Evolutionary conservation across 169 alveolate genomes (phyloP), one percentile per base, ranked within the genome.

Genomic region (Plasmodium vinckei): DNA sequence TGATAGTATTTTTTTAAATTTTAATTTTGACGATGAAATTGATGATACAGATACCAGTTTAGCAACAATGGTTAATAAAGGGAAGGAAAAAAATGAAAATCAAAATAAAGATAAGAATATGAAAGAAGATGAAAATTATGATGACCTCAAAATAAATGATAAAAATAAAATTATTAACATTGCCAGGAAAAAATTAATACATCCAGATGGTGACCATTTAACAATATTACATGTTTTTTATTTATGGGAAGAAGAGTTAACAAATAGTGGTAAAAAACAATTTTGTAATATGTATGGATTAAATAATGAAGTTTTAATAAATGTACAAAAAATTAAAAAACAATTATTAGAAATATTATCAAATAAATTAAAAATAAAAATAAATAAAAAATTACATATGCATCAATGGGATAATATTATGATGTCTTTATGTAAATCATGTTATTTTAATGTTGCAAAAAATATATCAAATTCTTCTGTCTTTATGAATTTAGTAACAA

Each of bases 151-250:
- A 53, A 99, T 99, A 6, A 95, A 94, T 73, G 99, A 98, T 33
- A 91, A 73, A 68, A 87, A 89, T 79, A 92, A 93, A 73, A 94
- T 93, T 73, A 98, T 98, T 21, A 98, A 97, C 89, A 95, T 94
- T 23, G 98, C 99, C 19, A 97, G 97, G 92, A 88, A 96, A 56
- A 92, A 97, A 79, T 98, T 98, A 92, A 89, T 96, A 0, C 99
- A 98, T 88, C 95, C 96, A 73, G 99, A 97, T 72, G 99, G 99
- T 0, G 99, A 98, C 72, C 99, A 98, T 89, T 92, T 98, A 21
- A 97, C 99, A 0, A 91, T 97, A 65, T 92, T 98, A 49, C 94
- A 95, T 88, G 98, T 94, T 12, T 94, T 92, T 69, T 95, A 95
- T 63, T 92, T 96, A 33, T 65, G 95, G 88, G 5, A 77, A 27